Evolutionary conservation across 1,284 basidiomycete species (phyloP), one percentile per base, ranked within the genome.

Genomic region (Melampsora americana): DNA sequence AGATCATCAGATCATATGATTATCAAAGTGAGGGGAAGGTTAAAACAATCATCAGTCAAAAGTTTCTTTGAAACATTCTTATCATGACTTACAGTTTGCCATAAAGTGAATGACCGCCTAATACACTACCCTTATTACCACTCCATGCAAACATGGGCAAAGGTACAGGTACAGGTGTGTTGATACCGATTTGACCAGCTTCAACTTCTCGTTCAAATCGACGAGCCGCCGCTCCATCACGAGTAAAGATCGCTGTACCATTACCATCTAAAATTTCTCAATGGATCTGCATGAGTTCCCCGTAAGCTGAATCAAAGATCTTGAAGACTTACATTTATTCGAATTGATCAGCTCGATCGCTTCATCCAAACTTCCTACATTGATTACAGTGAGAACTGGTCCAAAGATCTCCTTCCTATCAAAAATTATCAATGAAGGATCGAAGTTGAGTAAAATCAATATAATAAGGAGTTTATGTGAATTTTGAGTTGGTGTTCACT

Each of bases 241-340:
- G 92, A 42, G 95, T 99, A 83, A 97, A 98, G 82, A 97, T 93
- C 28, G 93, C 92, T n/a, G 93, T 89, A 39, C 95, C 95, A 82
- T 98, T 98, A 2, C 95, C 86, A 80, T 82, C 79, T 80, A 72
- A 28, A 26, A 30, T 26, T 9, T 4, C 9, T 26, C 23, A 59
- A 3, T 59, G 3, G 3, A 59, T 59, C 9, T 3, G 9, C 30
- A 30, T 59, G 23, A 16, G 5, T 53, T 53, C 50, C 14, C 3
- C 3, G 14, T 53, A 5, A 79, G 79, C 70, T 77, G 78, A 75
- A 81, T 79, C 77, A 81, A 30, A 56, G 1, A 6, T 9, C 79
- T 35, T 9, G 35, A 9, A 35, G 69, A 68, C 92, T 82, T 92
- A 96, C 81, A 83, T 46, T 85, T 87, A 85, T 96, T 97, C 72